Evolutionary conservation across 345 rosid species (phyloP).

Genomic region (Orychophragmus violaceus): DNA sequence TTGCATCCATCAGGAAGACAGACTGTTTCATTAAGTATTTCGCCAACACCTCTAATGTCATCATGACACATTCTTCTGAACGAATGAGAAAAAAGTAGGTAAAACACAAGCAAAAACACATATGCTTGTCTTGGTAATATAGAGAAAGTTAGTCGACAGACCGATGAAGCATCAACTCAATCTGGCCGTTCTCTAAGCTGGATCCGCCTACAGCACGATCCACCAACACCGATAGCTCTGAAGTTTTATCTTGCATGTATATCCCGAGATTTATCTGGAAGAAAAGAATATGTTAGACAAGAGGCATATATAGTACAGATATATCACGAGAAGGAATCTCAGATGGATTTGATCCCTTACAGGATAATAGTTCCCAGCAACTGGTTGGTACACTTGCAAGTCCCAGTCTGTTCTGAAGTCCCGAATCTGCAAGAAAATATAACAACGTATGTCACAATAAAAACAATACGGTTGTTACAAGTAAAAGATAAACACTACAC

Average conservation of each 20-base stretch:
- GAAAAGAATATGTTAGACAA: conserved; percentile 3
- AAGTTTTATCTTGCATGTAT: conserved; percentile 58
- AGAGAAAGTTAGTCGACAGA: conserved; percentile 21
- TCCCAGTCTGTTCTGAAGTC: conserved; percentile 88
- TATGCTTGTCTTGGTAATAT: background rate
- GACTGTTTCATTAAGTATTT: conserved; percentile 82
- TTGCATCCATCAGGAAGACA: conserved; percentile 60
- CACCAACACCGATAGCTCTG: conserved; percentile 78
- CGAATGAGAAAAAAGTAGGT: background rate
- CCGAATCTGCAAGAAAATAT: conserved; percentile 45
- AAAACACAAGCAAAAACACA: conserved; percentile 4
- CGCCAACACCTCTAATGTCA: conserved; percentile 87
- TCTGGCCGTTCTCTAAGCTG: conserved; percentile 75
- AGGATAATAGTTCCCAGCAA: conserved; percentile 93
- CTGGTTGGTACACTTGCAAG: conserved; percentile 72
- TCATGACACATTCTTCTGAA: conserved; percentile 79
- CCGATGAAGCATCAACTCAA: conserved; percentile 98
- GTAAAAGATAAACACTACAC: background rate
- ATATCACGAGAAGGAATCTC: background rate
- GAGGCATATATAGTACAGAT: conserved; percentile 2
- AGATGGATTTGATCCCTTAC: conserved; percentile 39
- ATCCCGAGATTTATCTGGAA: conserved; percentile 79
- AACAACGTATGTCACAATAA: background rate
- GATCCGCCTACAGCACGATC: conserved; percentile 89
- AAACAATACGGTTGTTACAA: background rate